phyloP scores from a whole-genome alignment of 2,329 filamentous ascomycete species.

The Epichloe festucae region DNA sequence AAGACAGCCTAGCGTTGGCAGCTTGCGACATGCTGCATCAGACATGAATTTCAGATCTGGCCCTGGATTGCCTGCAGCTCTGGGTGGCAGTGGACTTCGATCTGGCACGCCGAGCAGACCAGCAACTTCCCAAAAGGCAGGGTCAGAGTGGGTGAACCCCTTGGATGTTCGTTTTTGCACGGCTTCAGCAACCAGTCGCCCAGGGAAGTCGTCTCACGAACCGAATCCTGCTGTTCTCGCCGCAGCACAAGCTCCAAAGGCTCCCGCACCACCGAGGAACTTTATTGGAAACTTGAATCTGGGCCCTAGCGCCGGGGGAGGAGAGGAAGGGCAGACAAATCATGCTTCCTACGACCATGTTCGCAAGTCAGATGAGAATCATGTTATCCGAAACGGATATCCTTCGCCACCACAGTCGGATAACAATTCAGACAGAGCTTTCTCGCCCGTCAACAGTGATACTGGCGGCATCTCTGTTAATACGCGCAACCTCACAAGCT shows the following conservation, averaged over 20 bases:
- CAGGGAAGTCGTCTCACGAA: neutral
- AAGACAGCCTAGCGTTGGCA: constrained; percentile 15
- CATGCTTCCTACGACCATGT: neutral
- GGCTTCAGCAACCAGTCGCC: constrained; percentile 10
- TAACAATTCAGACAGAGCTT: constrained; percentile 11
- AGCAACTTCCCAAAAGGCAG: constrained; percentile 19
- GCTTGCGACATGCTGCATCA: constrained; percentile 22
- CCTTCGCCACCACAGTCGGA: constrained; percentile 27
- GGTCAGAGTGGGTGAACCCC: constrained; percentile 32
- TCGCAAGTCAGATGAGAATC: neutral
- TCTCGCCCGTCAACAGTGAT: constrained; percentile 11
- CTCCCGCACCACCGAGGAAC: constrained; percentile 17
- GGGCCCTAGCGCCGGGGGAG: constrained; percentile 11
- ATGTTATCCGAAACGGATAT: constrained; percentile 12
- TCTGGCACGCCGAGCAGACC: constrained; percentile 14
- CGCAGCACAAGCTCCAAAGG: neutral
- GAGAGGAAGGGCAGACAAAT: neutral
- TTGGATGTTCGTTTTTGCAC: constrained; percentile 33
- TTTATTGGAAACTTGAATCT: constrained; percentile 29
- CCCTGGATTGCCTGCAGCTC: constrained; percentile 19
- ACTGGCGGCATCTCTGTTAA: constrained; percentile 8
- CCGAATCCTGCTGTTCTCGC: neutral
- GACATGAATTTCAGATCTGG: constrained; percentile 23
- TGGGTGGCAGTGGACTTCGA: constrained; percentile 17
- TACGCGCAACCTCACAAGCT: constrained; percentile 13